Base-by-base conservation (phyloP, 768 basidiomycete genomes). In the Pulveroboletus sp. region DNA sequence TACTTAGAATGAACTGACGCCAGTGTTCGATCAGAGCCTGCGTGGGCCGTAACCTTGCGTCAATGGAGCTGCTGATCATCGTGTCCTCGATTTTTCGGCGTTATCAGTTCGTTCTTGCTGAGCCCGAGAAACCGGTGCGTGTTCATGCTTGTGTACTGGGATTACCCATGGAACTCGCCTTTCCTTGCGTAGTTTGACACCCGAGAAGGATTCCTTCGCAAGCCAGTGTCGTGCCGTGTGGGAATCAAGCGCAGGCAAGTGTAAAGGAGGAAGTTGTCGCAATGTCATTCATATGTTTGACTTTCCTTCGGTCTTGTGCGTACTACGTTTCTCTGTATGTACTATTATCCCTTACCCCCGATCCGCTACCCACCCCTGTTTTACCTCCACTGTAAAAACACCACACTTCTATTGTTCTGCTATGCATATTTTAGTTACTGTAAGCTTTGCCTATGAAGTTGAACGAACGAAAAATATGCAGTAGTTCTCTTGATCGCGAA, bases 161-260 rank as follows among this genome's bases (percentile, higher is more conserved):
- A 45, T 55, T 45, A 59, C 47, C 29, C 51, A 43, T 30, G 35
- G 44, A 7, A n/a, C 20, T 30, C 39, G 51, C 24, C 29, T 32
- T 44, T 36, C 43, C 11, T 58, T 37, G 27, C 43, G 6, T 16
- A 90, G 84, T 70, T 93, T 46, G 74, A 80, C 31, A 90, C 85
- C 1, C 73, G 81, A 14, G 92, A 95, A 70, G 93, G 93, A 3
- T 94, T 95, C 72, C 71, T 94, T 53, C 75, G 92, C 57, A 94
- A 93, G 72, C 91, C 91, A 0, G 67, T 87, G 26, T 72, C 68
- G 17, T 92, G 89, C 61, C 71, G 64, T 45, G 83, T 93, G 37
- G 88, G 89, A 20, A 77, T 93, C 60, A 82, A 76, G 65, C 78
- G 83, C 39, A 76, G 89, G 48, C 76, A 80, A 47, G 34, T 52